Base-by-base conservation (phyloP, 352 stramenopile genomes). In the Phytophthora quininea region DNA sequence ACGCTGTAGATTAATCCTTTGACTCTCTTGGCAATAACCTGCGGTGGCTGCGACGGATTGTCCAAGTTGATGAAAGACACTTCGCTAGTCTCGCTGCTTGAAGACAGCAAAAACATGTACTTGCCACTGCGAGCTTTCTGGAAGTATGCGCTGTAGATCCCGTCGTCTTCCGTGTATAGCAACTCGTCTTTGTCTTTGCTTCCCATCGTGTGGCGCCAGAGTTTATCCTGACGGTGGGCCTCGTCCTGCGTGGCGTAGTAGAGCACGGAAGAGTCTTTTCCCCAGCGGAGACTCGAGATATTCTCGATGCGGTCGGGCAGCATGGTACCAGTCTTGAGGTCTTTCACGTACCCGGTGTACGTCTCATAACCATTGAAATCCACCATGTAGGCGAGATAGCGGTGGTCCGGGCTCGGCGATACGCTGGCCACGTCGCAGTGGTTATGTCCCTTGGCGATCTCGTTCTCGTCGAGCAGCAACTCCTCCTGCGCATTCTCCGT, bases 161-260 rank as follows among this genome's bases (percentile, higher is more conserved):
- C 90, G 82, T 99, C 96, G 15, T 86, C 69, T 76, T 99, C 97
- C 54, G 93, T 95, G 77, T 98, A 98, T 0, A 99, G 67, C 49
- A 98, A 80, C 63, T 97, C 79, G 74, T 99, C 92, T 14, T 70
- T 61, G 6, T 73, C 60, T 56, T 76, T 68, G 58, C 52, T 77
- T 60, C 93, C 92, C 38, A 99, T 72, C 31, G 81, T 76, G 73
- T 98, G 89, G 54, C 88, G 79, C 84, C 94, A 99, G 15, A 99
- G 61, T 67, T 98, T 96, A 85, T 98, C 87, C 35, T 97, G 91
- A 5, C 97, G 92, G 59, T 98, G 88, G 1, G 89, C 86, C 38
- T 96, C 89, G 64, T 98, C 92, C 65, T 96, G 80, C 32, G 90
- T 98, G 10, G 86, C 79, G 79, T 99, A 99, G 76, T 97, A 99